Conservation (phyloP, 108 stramenopile genomes). For the Epipyxis sp. region DNA sequence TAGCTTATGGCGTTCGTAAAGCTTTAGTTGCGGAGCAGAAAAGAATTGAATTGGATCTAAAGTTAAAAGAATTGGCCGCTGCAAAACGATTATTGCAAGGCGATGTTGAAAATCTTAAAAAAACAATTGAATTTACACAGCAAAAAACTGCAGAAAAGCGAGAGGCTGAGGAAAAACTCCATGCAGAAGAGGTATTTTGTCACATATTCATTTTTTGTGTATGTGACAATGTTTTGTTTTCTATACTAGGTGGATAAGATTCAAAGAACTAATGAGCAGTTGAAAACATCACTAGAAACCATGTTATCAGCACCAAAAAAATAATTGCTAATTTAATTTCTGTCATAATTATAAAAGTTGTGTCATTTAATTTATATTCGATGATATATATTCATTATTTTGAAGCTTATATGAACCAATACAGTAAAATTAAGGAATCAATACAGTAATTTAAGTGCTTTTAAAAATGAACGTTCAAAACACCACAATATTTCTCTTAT, state of each 20-base stretch:
- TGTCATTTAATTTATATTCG: no score
- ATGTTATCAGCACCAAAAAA: slow-evolving; percentile 65
- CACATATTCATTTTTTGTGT: slow-evolving; percentile 39
- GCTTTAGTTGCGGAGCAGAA: slow-evolving; percentile 66
- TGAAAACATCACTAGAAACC: slow-evolving; percentile 62
- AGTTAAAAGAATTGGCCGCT: slow-evolving; percentile 49
- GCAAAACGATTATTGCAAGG: slow-evolving; percentile 58
- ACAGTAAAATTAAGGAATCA: no score
- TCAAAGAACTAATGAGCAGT: slow-evolving; percentile 60
- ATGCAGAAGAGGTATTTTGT: slow-evolving; percentile 42
- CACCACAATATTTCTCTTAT: no score
- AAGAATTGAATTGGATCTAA: slow-evolving; percentile 55
- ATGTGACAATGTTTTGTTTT: neutral
- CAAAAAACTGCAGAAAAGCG: neutral
- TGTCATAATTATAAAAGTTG: no score
- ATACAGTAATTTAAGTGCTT: no score
- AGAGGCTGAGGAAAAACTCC: slow-evolving; percentile 21
- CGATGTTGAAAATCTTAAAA: slow-evolving; percentile 47
- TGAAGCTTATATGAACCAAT: no score
- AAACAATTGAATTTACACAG: slow-evolving; percentile 1
- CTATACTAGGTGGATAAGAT: slow-evolving; percentile 53
- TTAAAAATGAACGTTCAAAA: no score
- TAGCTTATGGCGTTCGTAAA: slow-evolving; percentile 69
- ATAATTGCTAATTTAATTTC: no score
- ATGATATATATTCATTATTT: no score